phyloP scores from a whole-genome alignment of 331 rosid species.

The Cydonia oblonga region DNA sequence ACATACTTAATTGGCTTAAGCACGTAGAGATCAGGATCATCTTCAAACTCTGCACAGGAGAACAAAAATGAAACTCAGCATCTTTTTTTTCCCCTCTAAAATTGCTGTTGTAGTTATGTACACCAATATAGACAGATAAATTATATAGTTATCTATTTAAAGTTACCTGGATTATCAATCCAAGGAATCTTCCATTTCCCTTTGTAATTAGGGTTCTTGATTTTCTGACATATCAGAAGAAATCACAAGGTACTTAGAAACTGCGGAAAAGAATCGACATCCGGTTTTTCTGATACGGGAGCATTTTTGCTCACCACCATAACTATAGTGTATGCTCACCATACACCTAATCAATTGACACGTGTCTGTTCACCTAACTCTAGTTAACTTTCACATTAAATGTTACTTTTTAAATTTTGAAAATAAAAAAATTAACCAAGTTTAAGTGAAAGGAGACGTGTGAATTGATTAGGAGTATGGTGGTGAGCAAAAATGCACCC shows the following conservation, averaged over 20 bases:
- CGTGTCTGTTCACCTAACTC: too few relatives aligned
- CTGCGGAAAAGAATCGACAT: background rate
- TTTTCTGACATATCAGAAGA: conserved; percentile 43
- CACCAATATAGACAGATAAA: background rate
- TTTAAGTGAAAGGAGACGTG: too few relatives aligned
- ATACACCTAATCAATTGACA: too few relatives aligned
- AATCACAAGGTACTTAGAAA: conserved; percentile 16
- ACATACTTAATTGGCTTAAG: conserved; percentile 76
- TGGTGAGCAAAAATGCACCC: too few relatives aligned
- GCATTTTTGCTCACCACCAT: too few relatives aligned
- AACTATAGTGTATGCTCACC: too few relatives aligned
- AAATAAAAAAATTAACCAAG: too few relatives aligned
- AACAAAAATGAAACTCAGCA: background rate
- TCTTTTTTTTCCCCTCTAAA: background rate
- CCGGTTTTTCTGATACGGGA: background rate
- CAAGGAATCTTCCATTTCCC: conserved; percentile 83
- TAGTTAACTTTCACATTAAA: too few relatives aligned
- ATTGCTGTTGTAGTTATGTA: background rate
- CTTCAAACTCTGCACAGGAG: conserved; percentile 56
- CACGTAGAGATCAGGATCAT: conserved; percentile 78
- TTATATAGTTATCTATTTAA: background rate
- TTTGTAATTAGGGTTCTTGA: conserved; percentile 79
- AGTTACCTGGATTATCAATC: conserved; percentile 71
- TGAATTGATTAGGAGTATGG: too few relatives aligned
- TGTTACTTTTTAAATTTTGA: too few relatives aligned